Conservation (phyloP, 108 stramenopile genomes). For the Skeletonema tropicum region DNA sequence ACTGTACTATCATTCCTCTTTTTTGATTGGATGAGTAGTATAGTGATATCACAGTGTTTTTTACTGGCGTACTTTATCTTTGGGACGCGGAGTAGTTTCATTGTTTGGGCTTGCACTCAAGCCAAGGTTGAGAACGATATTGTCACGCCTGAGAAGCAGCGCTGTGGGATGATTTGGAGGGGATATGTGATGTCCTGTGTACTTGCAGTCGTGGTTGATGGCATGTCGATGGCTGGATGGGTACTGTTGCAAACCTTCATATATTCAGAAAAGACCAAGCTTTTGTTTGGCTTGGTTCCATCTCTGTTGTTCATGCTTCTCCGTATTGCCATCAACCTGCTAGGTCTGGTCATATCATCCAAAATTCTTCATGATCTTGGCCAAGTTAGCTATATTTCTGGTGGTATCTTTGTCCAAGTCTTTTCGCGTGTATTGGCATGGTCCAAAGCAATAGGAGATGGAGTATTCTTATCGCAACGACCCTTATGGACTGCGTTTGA, state of each 20-base stretch:
- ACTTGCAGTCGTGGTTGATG: constrained; percentile 52
- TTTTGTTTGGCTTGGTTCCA: constrained; percentile 21
- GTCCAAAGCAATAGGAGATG: constrained; percentile 39
- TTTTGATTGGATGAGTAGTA: constrained; percentile 17
- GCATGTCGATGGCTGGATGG: constrained; percentile 69
- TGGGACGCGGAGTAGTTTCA: constrained; percentile 31
- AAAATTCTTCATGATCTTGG: constrained; percentile 42
- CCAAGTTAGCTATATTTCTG: constrained; percentile 25
- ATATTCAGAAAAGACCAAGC: background rate
- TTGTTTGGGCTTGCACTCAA: constrained; percentile 36
- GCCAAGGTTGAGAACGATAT: constrained; percentile 36
- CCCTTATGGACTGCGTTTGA: constrained; percentile 50
- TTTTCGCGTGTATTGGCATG: constrained; percentile 34
- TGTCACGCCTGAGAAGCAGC: constrained; percentile 30
- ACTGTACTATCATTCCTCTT: constrained; percentile 26
- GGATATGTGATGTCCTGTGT: constrained; percentile 48
- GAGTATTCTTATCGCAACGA: constrained; percentile 17
- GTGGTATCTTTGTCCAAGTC: constrained; percentile 31
- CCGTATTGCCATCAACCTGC: constrained; percentile 20
- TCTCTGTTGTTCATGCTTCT: constrained; percentile 28
- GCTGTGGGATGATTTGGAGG: constrained; percentile 56
- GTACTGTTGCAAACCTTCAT: constrained; percentile 26
- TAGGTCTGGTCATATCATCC: constrained; percentile 36
- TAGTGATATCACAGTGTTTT: constrained; percentile 25
- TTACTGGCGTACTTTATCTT: constrained; percentile 35